A percentile compares a stretch with the other conserved stretches of the same genome.
phyloP scores from a whole-genome alignment of 2,329 filamentous ascomycete species.

The Xylaria sp. region DNA sequence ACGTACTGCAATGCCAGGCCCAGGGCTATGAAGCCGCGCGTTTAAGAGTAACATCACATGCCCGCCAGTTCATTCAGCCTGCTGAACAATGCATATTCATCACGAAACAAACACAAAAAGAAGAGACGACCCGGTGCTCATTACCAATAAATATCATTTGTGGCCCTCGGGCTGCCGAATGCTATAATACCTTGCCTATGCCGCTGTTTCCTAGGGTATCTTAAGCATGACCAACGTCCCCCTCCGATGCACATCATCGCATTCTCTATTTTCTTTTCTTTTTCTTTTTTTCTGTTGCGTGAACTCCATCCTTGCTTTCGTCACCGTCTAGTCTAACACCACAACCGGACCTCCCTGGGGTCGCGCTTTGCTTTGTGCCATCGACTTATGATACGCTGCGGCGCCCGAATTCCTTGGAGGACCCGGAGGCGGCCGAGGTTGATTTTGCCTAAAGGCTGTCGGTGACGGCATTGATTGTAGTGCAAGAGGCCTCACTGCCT shows the following conservation, averaged over 20 bases:
- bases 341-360: constrained; percentile 24
- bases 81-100: too few relatives aligned
- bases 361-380: constrained; percentile 25
- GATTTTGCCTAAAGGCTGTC: constrained; percentile 28
- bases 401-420: constrained; percentile 23
- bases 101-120: too few relatives aligned
- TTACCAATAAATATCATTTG: too few relatives aligned
- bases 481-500: constrained; percentile 44
- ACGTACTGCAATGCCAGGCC: too few relatives aligned
- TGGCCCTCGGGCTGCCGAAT: too few relatives aligned
- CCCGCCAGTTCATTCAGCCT: too few relatives aligned
- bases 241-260: constrained; percentile 11
- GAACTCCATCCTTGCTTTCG: constrained; percentile 8
- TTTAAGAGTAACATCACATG: too few relatives aligned
- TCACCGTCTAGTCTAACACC: constrained; percentile 19
- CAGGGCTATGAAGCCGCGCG: too few relatives aligned
- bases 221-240: constrained; percentile 24
- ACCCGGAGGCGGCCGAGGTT: constrained; percentile 19
- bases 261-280: constrained; percentile 20
- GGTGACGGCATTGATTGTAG: constrained; percentile 35
- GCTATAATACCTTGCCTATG: not conserved
- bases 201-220: constrained; percentile 27
- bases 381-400: constrained; percentile 24
- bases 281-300: constrained; percentile 14
- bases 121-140: too few relatives aligned